These are phyloP conservation scores for Tetragonia tetragonoides DNA, from an alignment of 148 eudicot species.

Conservation along the genomic window DNA sequence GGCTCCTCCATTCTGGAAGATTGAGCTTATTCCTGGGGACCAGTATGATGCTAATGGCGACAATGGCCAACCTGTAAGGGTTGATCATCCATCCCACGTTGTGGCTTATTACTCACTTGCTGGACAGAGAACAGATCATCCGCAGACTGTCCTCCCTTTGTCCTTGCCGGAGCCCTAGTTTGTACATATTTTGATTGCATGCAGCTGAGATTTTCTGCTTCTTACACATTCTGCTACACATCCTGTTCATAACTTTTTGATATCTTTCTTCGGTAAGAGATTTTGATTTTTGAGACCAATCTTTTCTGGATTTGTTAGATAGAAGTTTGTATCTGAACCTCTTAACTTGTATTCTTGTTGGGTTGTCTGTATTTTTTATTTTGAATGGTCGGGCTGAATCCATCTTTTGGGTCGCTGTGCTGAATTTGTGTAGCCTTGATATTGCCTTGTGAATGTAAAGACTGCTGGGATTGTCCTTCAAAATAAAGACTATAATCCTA, in stretches of 20 bases:
- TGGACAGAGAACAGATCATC: conserved; percentile 76
- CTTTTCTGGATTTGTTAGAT: conserved; percentile 6
- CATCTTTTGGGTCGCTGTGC: neutral
- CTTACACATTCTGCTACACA: conserved; percentile 2
- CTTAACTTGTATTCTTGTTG: conserved; percentile 18
- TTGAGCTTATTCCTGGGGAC: conserved; percentile 71
- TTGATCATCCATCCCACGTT: conserved; percentile 76
- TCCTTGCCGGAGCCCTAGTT: conserved; percentile 16
- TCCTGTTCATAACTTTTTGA: conserved; percentile 21
- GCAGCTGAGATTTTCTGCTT: neutral
- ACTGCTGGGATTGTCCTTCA: neutral
- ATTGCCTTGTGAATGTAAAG: neutral
- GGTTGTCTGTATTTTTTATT: neutral
- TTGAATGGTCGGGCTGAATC: neutral
- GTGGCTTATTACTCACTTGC: conserved; percentile 88
- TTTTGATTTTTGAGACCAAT: conserved; percentile 16
- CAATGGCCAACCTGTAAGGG: conserved; percentile 36
- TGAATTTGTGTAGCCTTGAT: neutral
- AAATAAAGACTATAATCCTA: neutral
- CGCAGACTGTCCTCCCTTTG: conserved; percentile 52
- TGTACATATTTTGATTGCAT: conserved; percentile 2
- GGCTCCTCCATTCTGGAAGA: conserved; percentile 79
- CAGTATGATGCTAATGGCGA: conserved; percentile 37
- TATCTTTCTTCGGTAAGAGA: conserved; percentile 2
- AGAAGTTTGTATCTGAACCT: conserved; percentile 10